Conservation (phyloP, 768 basidiomycete genomes). For the Hericium alpestre region DNA sequence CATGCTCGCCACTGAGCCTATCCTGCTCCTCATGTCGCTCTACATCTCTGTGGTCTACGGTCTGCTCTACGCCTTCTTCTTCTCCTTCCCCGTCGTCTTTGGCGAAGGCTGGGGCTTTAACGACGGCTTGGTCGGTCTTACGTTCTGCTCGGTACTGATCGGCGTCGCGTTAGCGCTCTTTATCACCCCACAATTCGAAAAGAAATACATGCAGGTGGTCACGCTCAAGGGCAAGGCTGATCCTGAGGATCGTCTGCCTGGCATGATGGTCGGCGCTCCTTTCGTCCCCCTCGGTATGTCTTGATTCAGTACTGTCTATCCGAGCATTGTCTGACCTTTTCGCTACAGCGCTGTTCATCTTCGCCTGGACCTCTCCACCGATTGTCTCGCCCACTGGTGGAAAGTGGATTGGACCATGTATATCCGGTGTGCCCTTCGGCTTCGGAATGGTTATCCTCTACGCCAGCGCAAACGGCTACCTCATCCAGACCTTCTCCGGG, state of each 20-base stretch:
- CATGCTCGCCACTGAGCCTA: constrained; percentile 36
- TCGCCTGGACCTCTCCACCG: constrained; percentile 32
- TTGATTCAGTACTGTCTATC: neutral
- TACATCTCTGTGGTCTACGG: constrained; percentile 36
- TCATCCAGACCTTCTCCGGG: constrained; percentile 57
- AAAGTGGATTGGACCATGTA: constrained; percentile 27
- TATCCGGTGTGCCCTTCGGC: constrained; percentile 28
- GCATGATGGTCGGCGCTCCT: constrained; percentile 28
- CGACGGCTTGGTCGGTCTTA: constrained; percentile 27
- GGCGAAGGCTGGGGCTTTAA: constrained; percentile 26
- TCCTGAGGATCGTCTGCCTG: constrained; percentile 30
- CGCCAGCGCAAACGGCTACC: constrained; percentile 30
- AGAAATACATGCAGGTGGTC: constrained; percentile 22
- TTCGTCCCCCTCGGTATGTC: constrained; percentile 22
- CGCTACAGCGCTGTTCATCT: constrained; percentile 27
- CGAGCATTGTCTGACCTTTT: neutral
- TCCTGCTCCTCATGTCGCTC: constrained; percentile 33
- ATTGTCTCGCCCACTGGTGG: constrained; percentile 24
- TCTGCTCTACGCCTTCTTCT: constrained; percentile 27
- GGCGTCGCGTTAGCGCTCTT: constrained; percentile 26
- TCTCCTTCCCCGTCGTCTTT: constrained; percentile 28
- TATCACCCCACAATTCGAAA: constrained; percentile 25
- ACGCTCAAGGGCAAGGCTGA: constrained; percentile 26
- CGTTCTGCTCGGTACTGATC: constrained; percentile 30
- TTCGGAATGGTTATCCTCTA: constrained; percentile 29